Base-by-base conservation (phyloP, 2,329 filamentous ascomycete genomes). In the Ophiocordyceps camponoti-leonardi region DNA sequence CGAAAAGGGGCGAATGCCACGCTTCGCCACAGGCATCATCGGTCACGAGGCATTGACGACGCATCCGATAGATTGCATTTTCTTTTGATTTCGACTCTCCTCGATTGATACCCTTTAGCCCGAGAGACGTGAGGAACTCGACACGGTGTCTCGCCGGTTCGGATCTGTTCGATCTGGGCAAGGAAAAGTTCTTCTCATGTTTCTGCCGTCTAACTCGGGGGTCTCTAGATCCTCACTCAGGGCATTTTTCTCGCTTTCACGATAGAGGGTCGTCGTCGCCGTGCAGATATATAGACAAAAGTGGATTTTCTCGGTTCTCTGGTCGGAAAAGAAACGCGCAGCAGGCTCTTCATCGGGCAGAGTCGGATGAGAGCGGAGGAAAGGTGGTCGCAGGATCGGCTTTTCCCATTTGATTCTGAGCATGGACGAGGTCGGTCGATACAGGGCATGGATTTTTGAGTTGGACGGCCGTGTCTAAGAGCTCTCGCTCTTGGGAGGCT, bases 261-360 rank as follows among this genome's bases (percentile, higher is more conserved):
- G 56, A 62, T 62, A 66, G 61, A 65, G 59, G 61, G 61, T 66
- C 62, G 62, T 58, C 60, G 62, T 66, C 63, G 62, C 61, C 63
- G 62, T 63, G 58, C 60, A 61, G 53, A 61, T 66, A 61, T 66
- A 73, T 77, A 78, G 73, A 78, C 70, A 76, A 77, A 77, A 76
- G 71, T 71, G 72, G 73, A 74, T 39, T 75, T 75, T 73, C 71
- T 76, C 72, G 66, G 69, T 71, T 72, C 64, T 73, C 67, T 70
- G 63, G 68, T 68, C 61, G 49, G 51, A 49, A 56, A 55, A 55
- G 56, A 56, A 56, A 61, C 62, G 61, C 62, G 62, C 56, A 53
- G 54, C 55, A 54, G 54, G 55, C 57, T 58, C 54, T 51, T 14
- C 49, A 47, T 53, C 53, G 52, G 54, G 59, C 52, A 56, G 57